A percentile compares a stretch with the other conserved stretches of the same genome.
Conservation (phyloP, 768 basidiomycete species). For the Hypholoma sublateritium region DNA sequence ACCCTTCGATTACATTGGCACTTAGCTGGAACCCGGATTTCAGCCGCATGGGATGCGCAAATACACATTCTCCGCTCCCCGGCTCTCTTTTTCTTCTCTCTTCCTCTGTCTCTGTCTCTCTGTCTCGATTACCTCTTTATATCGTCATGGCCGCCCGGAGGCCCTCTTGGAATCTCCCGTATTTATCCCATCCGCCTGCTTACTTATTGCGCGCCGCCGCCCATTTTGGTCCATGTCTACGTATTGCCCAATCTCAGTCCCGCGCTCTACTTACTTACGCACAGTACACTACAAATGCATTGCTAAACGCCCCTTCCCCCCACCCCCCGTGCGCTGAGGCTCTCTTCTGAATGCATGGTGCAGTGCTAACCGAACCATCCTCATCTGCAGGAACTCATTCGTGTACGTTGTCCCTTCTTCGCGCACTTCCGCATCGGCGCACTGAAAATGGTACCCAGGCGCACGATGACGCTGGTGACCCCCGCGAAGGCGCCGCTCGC, state of each 20-base stretch:
- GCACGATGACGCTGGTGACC: constrained; percentile 46
- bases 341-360: too few relatives aligned
- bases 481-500: constrained; percentile 36
- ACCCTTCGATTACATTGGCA: constrained; percentile 1
- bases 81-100: neutral
- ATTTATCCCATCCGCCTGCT: neutral
- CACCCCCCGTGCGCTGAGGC: too few relatives aligned
- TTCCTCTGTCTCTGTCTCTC: neutral
- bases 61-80: neutral
- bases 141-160: neutral
- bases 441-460: constrained; percentile 31
- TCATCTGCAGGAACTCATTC: constrained; percentile 58
- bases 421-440: neutral
- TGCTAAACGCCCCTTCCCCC: neutral
- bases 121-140: neutral
- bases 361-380: too few relatives aligned
- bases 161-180: constrained; percentile 2
- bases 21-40: constrained; percentile 3
- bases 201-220: neutral
- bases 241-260: neutral
- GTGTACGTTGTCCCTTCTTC: constrained; percentile 42
- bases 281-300: constrained; percentile 3
- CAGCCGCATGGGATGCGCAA: neutral
- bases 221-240: constrained; percentile 2
- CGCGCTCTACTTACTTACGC: neutral